phyloP scores from a whole-genome alignment of 768 basidiomycete species.

The Lactarius indigo region DNA sequence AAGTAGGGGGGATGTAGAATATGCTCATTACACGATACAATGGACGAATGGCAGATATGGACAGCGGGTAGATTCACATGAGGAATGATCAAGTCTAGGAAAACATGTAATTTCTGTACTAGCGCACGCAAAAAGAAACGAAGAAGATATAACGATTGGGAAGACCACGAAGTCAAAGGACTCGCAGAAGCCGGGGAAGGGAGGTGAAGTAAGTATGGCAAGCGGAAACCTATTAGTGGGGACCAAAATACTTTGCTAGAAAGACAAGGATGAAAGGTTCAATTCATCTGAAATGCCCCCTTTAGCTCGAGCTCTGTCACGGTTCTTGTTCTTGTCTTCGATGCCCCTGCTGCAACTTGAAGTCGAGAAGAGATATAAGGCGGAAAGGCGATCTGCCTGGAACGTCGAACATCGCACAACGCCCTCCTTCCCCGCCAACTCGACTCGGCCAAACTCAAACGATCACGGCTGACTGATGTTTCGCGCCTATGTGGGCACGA shows the following conservation, averaged over 20 bases:
- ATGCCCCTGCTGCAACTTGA: neutral
- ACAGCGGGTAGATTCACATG: constrained; percentile 12
- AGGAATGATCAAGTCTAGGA: constrained; percentile 1
- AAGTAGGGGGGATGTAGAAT: constrained; percentile 54
- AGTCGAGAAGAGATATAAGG: constrained; percentile 24
- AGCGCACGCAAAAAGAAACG: constrained; percentile 54
- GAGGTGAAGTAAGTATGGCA: constrained; percentile 64
- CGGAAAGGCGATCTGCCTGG: constrained; percentile 48
- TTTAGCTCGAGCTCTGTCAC: neutral
- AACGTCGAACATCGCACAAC: constrained; percentile 71
- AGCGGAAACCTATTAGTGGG: constrained; percentile 19
- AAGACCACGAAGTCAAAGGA: constrained; percentile 68
- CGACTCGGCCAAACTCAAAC: constrained; percentile 71
- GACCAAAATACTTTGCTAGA: neutral
- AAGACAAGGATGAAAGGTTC: constrained; percentile 10
- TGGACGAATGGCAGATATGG: constrained; percentile 40
- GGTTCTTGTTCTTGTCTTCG: neutral
- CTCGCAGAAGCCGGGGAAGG: constrained; percentile 60
- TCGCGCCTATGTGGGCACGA: constrained; percentile 45
- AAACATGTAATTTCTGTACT: constrained; percentile 21
- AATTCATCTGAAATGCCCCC: constrained; percentile 3
- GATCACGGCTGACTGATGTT: constrained; percentile 66
- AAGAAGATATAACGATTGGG: constrained; percentile 54
- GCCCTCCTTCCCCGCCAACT: constrained; percentile 56
- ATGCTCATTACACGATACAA: constrained; percentile 68